Base-by-base conservation (phyloP, 108 stramenopile species). In the Craspedostauros australis region DNA sequence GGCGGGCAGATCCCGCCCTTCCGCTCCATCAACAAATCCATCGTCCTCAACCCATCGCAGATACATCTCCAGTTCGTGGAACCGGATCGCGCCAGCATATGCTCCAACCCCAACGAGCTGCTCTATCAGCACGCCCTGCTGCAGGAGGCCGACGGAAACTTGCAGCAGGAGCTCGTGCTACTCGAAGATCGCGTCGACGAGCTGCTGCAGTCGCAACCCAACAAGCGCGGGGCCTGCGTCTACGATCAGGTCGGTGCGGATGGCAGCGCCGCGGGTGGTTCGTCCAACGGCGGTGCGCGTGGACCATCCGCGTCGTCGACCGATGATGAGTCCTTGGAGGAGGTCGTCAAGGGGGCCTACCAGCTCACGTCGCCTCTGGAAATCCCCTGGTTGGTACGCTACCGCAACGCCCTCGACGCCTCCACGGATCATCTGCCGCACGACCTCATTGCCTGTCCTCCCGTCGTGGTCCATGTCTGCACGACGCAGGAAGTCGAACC, bases 351-450 rank as follows among this genome's bases (percentile, higher is more conserved):
- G 44, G 78, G 79, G 24, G 87, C 87, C 33, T 85, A 66, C 44
- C 68, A 62, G 30, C 60, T 85, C 37, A 85, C 87, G 0, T 66
- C 67, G 30, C 70, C 73, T 1, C 66, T 80, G 33, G 66, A 64
- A 28, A 72, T 77, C 56, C 79, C 84, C 6, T 85, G 84, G 84
- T 38, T 86, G 31, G 28, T 54, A 4, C 77, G 84, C 4, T 84
- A 81, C 43, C 84, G 88, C 34, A 51, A 78, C 19, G 77, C 78
- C 2, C 37, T 91, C 39, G 89, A 91, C 67, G 66, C 62, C 20
- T 56, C 80, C 24, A 86, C 82, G 0, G 55, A 82, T 50, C 47
- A 49, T 2, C 50, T 82, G 49, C 57, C 46, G 6, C 77, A 82
- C 30, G 74, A 75, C 60, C 46, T 76, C 47, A 64, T 75, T 42